Evolutionary conservation across 108 stramenopile species (phyloP), one percentile per base, ranked within the genome.

Genomic region (Nannochloropsis oceanica): DNA sequence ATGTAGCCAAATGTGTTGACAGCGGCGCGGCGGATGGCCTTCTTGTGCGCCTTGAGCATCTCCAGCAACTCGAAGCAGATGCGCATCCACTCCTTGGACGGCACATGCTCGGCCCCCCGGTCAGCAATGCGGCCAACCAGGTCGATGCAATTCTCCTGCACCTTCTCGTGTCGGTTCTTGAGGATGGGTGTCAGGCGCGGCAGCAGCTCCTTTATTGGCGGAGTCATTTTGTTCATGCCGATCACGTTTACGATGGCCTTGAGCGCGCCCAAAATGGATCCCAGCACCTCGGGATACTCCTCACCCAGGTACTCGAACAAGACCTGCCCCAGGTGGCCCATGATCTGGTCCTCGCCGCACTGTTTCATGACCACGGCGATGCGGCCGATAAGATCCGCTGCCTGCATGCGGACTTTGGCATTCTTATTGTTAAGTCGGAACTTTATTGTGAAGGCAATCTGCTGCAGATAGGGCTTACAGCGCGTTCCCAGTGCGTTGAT

Each of bases 1-100:
- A 99, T 99, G 91, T 98, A 98, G 26, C 99, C 99, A 88, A 99
- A 98, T 25, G 99, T 98, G 92, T 97, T 97, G 8, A 98, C 98
- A 25, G 97, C 94, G 22, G 99, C 99, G 27, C 97, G 92, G 9
- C 95, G 94, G 80, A 99, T 99, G 8, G 96, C 95, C 86, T 98
- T 98, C 90, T 96, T 97, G 91, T 96, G 96, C 3, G 99, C 99
- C 87, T 96, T 97, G 22, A 98, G 92, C 93, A 99, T 95, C 91
- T 99, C 99, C 22, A 99, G 92, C 26, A 99, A 93, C 90, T 99
- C 97, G 86, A 98, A 99, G 91, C 97, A 98, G 83, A 99, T 97
- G 42, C 99, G 95, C 99, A 99, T 99, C 99, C 99, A 99, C 92
- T 99, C 99, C 73, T 96, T 94, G 11, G 96, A 97, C 27, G 95